Evolutionary conservation across 768 basidiomycete genomes (phyloP).

Genomic region (Serendipita sp.): DNA sequence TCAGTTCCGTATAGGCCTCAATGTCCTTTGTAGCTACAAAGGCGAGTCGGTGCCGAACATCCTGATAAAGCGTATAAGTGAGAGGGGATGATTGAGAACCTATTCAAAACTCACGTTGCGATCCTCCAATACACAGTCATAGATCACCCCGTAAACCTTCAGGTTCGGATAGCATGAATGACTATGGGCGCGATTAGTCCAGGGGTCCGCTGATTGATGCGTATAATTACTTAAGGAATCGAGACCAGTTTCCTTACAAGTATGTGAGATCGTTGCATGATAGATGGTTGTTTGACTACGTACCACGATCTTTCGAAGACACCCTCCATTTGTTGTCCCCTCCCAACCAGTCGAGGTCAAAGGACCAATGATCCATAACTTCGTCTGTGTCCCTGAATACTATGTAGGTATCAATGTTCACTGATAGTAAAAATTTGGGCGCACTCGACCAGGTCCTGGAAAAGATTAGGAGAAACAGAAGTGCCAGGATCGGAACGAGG

Average conservation of each 20-base stretch:
- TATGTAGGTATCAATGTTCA: no score
- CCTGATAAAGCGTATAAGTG: not conserved
- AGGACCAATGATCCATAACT: slow-evolving; percentile 31
- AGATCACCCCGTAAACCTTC: slow-evolving; percentile 40
- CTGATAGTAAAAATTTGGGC: no score
- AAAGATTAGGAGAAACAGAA: no score
- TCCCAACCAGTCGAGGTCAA: slow-evolving; percentile 47
- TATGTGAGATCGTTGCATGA: not conserved
- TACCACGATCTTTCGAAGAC: slow-evolving; percentile 37
- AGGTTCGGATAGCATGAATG: slow-evolving; percentile 55
- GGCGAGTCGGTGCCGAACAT: slow-evolving; percentile 44
- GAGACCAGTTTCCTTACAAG: slow-evolving; percentile 53
- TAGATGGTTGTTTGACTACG: slow-evolving; percentile 13
- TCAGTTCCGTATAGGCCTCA: slow-evolving; percentile 37
- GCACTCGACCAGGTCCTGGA: no score
- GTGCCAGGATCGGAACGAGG: no score
- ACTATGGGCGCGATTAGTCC: slow-evolving; percentile 23
- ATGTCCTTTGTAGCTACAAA: slow-evolving; percentile 39
- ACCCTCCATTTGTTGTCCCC: slow-evolving; percentile 32
- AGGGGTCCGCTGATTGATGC: not conserved
- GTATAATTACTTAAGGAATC: slow-evolving; percentile 45
- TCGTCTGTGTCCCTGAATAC: slow-evolving; percentile 20
- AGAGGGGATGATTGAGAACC: not conserved
- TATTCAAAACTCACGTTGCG: not conserved
- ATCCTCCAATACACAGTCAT: slow-evolving; percentile 38